These are phyloP conservation scores for Meripilus lineatus DNA, from an alignment of 1,284 basidiomycete species.

Conservation along the genomic window DNA sequence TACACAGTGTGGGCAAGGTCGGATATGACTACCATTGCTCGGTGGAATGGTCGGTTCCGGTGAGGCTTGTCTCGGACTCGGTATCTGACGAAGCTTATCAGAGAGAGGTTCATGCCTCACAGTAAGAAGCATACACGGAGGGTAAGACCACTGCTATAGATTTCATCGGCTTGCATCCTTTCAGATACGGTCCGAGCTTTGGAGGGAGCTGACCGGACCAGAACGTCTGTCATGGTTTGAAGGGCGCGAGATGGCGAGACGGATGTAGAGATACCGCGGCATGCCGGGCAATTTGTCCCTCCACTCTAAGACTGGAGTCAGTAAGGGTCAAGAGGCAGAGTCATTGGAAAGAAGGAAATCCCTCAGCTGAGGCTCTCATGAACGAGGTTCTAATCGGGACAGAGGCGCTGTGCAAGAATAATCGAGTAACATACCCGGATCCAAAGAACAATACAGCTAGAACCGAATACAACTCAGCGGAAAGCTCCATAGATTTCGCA, in stretches of 20 bases:
- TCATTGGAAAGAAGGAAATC: too few relatives aligned
- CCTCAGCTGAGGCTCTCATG: too few relatives aligned
- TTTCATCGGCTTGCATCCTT: conserved; percentile 69
- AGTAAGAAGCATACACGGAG: conserved; percentile 54
- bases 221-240: conserved; percentile 62
- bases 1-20: conserved; percentile 70
- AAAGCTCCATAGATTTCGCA: not conserved
- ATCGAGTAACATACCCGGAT: conserved; percentile 54
- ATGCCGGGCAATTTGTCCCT: conserved; percentile 74
- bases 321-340: not conserved
- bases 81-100: conserved; percentile 44
- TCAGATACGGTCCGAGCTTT: conserved; percentile 61
- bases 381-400: not conserved
- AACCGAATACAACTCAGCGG: not conserved
- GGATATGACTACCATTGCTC: conserved; percentile 52
- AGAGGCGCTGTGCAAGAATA: conserved; percentile 2
- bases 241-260: conserved; percentile 66
- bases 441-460: conserved; percentile 72
- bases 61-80: conserved; percentile 64
- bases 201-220: conserved; percentile 60
- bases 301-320: conserved; percentile 52
- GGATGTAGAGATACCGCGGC: conserved; percentile 57
- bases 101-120: not conserved
- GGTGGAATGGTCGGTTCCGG: conserved; percentile 67
- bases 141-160: conserved; percentile 58